Base-by-base conservation (phyloP, 257 asterid genomes). In the Buddleja alternifolia region DNA sequence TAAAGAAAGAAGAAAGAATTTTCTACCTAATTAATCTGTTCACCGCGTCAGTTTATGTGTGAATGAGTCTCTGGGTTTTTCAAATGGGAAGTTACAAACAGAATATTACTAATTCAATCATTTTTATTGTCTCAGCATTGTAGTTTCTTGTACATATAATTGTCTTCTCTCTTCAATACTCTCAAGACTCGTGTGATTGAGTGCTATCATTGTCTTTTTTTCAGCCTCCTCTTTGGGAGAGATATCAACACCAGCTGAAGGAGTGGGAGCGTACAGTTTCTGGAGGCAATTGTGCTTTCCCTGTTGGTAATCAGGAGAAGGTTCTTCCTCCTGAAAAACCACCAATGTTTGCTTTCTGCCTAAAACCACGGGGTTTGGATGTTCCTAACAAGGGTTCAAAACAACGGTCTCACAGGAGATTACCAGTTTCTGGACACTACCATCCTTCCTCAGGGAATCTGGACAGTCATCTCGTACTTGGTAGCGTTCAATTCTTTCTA, bases 151-250 rank as follows among this genome's bases (percentile, higher is more conserved):
- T n/a, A n/a, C n/a, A n/a, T n/a, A n/a, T n/a, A n/a, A n/a, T n/a
- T n/a, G n/a, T n/a, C n/a, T n/a, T n/a, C n/a, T n/a, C n/a, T n/a
- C n/a, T n/a, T n/a, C n/a, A n/a, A n/a, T n/a, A n/a, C n/a, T n/a
- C n/a, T n/a, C 50, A 41, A 8, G 60, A 45, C 52, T 66, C 19
- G 29, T 67, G n/a, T 48, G 66, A 60, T 55, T 37, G 50, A 48
- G 52, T 66, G 59, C 63, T 54, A 2, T 62, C 29, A 50, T 58
- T 74, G 7, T 75, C 32, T 59, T 72, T 50, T 67, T 20, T 69
- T 60, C 97, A 95, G 99, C 94, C 96, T 39, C 99, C 99, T 45
- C 86, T 88, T 47, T 95, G 99, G 99, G 85, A 81, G 77, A 81
- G 80, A 82, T 92, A 95, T 81, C 94, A 86, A 77, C 87, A 83